phyloP scores from a whole-genome alignment of 495 filamentous ascomycete genomes.

The Neurospora cerealis region DNA sequence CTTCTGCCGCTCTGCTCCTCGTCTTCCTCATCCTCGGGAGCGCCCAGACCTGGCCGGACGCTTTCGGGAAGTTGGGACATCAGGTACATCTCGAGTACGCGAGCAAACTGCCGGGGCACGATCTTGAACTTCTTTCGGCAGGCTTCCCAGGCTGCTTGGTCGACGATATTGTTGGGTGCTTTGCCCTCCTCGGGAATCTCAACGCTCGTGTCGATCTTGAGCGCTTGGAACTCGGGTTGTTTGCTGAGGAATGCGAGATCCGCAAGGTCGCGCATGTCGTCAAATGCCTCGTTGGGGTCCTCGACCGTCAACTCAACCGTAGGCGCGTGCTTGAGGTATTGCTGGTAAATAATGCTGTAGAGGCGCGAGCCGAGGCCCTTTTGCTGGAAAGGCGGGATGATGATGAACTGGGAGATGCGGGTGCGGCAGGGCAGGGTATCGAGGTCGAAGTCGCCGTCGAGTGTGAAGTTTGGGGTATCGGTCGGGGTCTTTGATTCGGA shows the following conservation, averaged over 20 bases:
- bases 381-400: constrained; percentile 79
- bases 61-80: constrained; percentile 59
- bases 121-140: constrained; percentile 66
- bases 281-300: constrained; percentile 91
- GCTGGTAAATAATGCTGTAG: constrained; percentile 64
- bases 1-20: neutral
- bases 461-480: constrained; percentile 13
- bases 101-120: constrained; percentile 73
- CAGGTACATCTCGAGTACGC: constrained; percentile 82
- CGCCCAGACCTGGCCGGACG: constrained; percentile 40
- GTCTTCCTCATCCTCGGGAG: constrained; percentile 2
- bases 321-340: constrained; percentile 49
- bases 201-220: constrained; percentile 41
- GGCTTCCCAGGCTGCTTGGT: constrained; percentile 42
- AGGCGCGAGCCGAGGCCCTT: constrained; percentile 70
- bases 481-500: neutral
- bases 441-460: constrained; percentile 19
- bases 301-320: constrained; percentile 85
- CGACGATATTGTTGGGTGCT: constrained; percentile 54
- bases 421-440: constrained; percentile 51
- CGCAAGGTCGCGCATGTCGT: constrained; percentile 75
- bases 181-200: constrained; percentile 28
- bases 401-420: constrained; percentile 87
- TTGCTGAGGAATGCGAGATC: constrained; percentile 61
- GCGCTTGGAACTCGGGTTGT: constrained; percentile 39